phyloP scores from a whole-genome alignment of 495 filamentous ascomycete genomes.

The Neurospora sp. region DNA sequence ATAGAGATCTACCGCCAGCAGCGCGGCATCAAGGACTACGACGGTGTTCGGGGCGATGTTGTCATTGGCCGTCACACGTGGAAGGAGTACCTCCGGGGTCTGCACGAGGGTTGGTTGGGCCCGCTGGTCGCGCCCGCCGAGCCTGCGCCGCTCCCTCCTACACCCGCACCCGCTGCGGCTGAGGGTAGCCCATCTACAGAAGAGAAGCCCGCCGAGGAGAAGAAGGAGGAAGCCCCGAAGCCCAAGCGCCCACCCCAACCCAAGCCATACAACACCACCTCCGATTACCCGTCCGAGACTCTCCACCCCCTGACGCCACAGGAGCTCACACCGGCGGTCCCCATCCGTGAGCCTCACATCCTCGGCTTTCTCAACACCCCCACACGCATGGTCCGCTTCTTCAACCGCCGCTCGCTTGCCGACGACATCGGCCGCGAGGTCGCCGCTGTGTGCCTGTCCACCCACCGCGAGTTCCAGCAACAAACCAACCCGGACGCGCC shows the following conservation, averaged over 20 bases:
- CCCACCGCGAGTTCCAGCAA: constrained; percentile 39
- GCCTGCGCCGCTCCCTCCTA: constrained; percentile 16
- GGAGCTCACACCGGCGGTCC: constrained; percentile 52
- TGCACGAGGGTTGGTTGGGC: constrained; percentile 96
- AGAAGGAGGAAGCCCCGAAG: constrained; percentile 32
- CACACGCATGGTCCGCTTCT: constrained; percentile 74
- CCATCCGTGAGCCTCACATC: constrained; percentile 75
- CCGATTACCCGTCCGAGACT: constrained; percentile 53
- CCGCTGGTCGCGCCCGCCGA: constrained; percentile 44
- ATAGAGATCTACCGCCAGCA: constrained; percentile 45
- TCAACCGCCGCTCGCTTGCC: constrained; percentile 75
- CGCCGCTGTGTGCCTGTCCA: constrained; percentile 68
- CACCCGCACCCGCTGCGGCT: constrained; percentile 13
- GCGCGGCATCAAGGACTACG: constrained; percentile 56
- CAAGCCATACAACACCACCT: constrained; percentile 56
- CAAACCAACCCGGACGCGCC: constrained; percentile 9
- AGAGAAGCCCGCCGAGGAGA: constrained; percentile 13
- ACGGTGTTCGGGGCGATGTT: constrained; percentile 69
- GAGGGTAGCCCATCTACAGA: constrained; percentile 24
- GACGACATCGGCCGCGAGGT: constrained; percentile 84
- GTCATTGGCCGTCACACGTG: constrained; percentile 87
- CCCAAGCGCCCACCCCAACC: constrained; percentile 40
- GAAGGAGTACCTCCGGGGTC: constrained; percentile 91
- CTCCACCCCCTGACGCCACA: constrained; percentile 52
- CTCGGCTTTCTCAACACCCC: constrained; percentile 91